These are phyloP conservation scores for Sporothrix globosa DNA, from an alignment of 2,329 filamentous ascomycete species.

Conservation along the genomic window DNA sequence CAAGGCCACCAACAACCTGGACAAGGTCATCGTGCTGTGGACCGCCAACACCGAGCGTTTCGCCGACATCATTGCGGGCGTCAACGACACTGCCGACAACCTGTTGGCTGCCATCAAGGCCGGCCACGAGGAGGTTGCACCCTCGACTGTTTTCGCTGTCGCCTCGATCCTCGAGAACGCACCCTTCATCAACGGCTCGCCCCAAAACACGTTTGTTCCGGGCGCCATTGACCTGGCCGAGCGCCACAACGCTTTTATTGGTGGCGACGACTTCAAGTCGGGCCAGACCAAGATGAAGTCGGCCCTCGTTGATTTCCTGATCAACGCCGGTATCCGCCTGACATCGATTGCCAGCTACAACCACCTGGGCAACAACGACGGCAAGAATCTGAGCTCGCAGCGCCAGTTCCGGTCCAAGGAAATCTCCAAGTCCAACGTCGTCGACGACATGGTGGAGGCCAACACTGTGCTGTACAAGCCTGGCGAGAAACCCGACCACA, in stretches of 20 bases:
- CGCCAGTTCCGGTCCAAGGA: slow-evolving; percentile 99
- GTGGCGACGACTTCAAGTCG: slow-evolving; percentile 99
- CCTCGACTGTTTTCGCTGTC: slow-evolving; percentile 94
- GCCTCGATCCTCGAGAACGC: slow-evolving; percentile 86
- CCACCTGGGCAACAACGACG: slow-evolving; percentile 98
- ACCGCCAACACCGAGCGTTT: slow-evolving; percentile 99
- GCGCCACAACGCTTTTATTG: slow-evolving; percentile 85
- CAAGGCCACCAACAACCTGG: slow-evolving; percentile 80
- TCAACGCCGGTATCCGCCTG: slow-evolving; percentile 98
- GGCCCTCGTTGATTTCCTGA: slow-evolving; percentile 95
- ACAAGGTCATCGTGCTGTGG: slow-evolving; percentile 98
- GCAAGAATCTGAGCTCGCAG: slow-evolving; percentile 96
- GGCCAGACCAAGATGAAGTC: slow-evolving; percentile 99
- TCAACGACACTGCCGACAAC: slow-evolving; percentile 97
- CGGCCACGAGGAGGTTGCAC: slow-evolving; percentile 88
- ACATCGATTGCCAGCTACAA: slow-evolving; percentile 99
- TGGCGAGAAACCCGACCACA: slow-evolving; percentile 95
- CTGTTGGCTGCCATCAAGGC: slow-evolving; percentile 82
- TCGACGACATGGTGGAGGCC: slow-evolving; percentile 98
- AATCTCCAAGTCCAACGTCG: slow-evolving; percentile 98
- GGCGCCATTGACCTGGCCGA: slow-evolving; percentile 88
- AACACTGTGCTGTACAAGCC: slow-evolving; percentile 88
- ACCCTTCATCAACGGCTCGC: slow-evolving; percentile 98
- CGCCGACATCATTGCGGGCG: slow-evolving; percentile 80
- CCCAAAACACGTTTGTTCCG: slow-evolving; percentile 98